These are phyloP conservation scores for Andrographis paniculata DNA, from an alignment of 305 asterid genomes.

Conservation along the genomic window DNA sequence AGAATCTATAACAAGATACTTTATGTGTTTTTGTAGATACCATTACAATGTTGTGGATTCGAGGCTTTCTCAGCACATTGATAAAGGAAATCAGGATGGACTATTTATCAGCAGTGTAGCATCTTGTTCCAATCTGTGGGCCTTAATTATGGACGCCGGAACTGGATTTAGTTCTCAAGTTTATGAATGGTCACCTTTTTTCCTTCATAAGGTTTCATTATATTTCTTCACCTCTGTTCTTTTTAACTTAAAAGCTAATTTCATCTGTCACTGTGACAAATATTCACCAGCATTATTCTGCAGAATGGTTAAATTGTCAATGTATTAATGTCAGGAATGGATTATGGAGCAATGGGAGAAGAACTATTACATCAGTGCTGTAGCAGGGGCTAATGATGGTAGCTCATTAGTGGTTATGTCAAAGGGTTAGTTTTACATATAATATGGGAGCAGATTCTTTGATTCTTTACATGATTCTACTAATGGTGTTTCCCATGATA, in stretches of 20 bases:
- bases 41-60: constrained; percentile 49
- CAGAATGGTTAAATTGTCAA: constrained; percentile 1
- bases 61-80: constrained; percentile 46
- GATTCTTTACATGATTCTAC: background rate
- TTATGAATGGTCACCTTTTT: constrained; percentile 43
- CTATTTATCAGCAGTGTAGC: constrained; percentile 52
- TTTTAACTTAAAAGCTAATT: background rate
- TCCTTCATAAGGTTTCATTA: constrained; percentile 51
- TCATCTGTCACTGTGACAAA: background rate
- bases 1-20: constrained; percentile 1
- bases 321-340: constrained; percentile 32
- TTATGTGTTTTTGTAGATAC: constrained; percentile 36
- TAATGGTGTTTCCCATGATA: constrained; percentile 9
- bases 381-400: constrained; percentile 34
- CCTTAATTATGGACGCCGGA: constrained; percentile 76
- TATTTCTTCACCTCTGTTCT: constrained; percentile 9
- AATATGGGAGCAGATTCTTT: constrained; percentile 5
- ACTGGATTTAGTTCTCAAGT: constrained; percentile 56
- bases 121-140: constrained; percentile 56
- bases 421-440: constrained; percentile 25
- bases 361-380: constrained; percentile 27
- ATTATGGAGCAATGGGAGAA: constrained; percentile 26
- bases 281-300: no score
- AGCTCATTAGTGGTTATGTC: constrained; percentile 37
- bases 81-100: constrained; percentile 56